These are phyloP conservation scores for Aspergillus arachidicola DNA, from an alignment of 2,329 filamentous ascomycete genomes.

Conservation along the genomic window DNA sequence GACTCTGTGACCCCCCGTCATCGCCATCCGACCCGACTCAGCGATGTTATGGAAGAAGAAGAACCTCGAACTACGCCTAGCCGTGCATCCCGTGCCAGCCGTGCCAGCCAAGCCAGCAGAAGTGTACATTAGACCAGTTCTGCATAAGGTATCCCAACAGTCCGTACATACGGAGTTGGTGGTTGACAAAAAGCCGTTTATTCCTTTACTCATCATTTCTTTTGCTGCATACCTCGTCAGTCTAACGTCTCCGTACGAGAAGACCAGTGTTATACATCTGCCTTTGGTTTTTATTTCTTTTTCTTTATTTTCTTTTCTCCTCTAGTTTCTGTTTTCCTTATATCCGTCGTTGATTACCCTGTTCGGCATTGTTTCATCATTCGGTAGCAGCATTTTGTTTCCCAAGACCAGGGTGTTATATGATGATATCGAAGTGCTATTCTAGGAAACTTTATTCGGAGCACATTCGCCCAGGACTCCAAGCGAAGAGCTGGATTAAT, in stretches of 20 bases:
- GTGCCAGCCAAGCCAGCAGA: conserved; percentile 47
- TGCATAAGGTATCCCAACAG: conserved; percentile 9
- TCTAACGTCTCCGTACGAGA: not conserved
- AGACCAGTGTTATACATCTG: not conserved
- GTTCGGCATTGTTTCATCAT: not conserved
- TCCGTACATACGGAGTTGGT: conserved; percentile 18
- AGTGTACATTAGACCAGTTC: conserved; percentile 32
- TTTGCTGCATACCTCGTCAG: not conserved
- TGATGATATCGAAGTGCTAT: conserved; percentile 3
- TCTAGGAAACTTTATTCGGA: conserved; percentile 3
- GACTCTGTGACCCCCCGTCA: conserved; percentile 72
- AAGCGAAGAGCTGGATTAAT: conserved; percentile 19
- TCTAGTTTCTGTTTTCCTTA: not conserved
- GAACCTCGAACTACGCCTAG: conserved; percentile 73
- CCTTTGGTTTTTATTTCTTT: conserved; percentile 4
- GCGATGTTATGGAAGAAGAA: conserved; percentile 85
- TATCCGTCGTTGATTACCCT: conserved; percentile 6
- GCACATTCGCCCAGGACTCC: conserved; percentile 1
- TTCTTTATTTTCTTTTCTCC: not conserved
- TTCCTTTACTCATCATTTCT: conserved; percentile 8
- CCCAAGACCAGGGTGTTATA: conserved; percentile 1
- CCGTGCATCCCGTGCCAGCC: conserved; percentile 59
- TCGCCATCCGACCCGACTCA: conserved; percentile 84
- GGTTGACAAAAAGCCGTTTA: conserved; percentile 8
- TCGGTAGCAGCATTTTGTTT: conserved; percentile 10